phyloP scores from a whole-genome alignment of 257 asterid genomes.

The Jaltomata sinuosa region DNA sequence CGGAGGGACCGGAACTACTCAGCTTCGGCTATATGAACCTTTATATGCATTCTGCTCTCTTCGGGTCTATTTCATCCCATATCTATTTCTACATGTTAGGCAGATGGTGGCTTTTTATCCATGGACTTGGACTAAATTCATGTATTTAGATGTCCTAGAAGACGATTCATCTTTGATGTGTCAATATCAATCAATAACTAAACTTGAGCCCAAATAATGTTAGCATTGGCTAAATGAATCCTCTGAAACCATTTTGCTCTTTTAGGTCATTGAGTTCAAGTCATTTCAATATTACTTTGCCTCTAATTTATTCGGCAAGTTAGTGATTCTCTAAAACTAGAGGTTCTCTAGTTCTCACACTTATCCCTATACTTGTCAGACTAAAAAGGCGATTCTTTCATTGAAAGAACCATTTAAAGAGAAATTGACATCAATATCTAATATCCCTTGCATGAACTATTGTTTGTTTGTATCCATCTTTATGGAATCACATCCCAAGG shows the following conservation, averaged over 20 bases:
- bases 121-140: not conserved
- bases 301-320: not conserved
- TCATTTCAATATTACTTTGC: not conserved
- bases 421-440: not conserved
- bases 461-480: not conserved
- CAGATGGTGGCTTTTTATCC: not conserved
- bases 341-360: not conserved
- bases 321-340: not conserved
- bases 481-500: not conserved
- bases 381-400: not conserved
- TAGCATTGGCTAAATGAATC: not conserved
- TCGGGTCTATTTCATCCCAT: not conserved
- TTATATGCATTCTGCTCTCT: not conserved
- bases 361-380: not conserved
- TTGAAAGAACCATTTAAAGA: not conserved
- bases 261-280: not conserved
- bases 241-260: not conserved
- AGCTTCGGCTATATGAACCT: not conserved
- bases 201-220: not conserved
- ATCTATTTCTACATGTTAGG: not conserved
- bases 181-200: not conserved
- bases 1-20: not conserved
- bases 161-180: not conserved
- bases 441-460: not conserved
- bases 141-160: not conserved